Conservation (phyloP, 2,329 filamentous ascomycete genomes). For the Diplodia sapinea region DNA sequence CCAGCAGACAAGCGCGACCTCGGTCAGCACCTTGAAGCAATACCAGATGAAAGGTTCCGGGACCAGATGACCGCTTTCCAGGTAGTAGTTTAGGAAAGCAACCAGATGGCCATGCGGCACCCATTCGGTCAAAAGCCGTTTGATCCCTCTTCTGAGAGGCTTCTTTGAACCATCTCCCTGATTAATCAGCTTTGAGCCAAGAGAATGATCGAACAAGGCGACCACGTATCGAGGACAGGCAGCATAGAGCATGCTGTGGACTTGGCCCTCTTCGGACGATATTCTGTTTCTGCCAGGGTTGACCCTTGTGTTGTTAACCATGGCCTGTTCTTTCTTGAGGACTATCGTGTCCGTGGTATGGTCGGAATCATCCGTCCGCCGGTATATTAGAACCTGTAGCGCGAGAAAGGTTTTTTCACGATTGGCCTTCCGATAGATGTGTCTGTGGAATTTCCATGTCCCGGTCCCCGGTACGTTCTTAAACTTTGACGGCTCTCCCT, state of each 20-base stretch:
- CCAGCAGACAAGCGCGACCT: background rate
- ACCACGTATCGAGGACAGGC: background rate
- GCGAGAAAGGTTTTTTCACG: background rate
- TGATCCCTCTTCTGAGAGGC: too few species aligned
- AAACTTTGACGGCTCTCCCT: background rate
- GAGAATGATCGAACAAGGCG: background rate
- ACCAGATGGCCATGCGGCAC: background rate
- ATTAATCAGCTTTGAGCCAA: background rate
- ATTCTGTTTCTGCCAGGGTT: background rate
- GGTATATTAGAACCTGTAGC: background rate
- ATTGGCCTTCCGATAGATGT: background rate
- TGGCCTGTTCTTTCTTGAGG: background rate
- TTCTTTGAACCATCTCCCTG: too few species aligned
- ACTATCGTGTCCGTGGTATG: background rate
- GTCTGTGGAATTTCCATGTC: background rate
- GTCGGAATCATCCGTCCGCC: background rate
- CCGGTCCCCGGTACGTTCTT: too few species aligned
- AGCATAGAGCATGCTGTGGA: background rate
- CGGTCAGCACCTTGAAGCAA: slow-evolving; percentile 1
- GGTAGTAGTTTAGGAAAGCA: background rate
- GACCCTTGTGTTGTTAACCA: background rate
- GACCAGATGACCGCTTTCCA: background rate
- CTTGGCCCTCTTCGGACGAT: background rate
- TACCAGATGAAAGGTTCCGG: slow-evolving; percentile 2
- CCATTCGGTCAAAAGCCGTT: background rate